Base-by-base conservation (phyloP, 441 rosid species). In the Eugenia klotzschiana region DNA sequence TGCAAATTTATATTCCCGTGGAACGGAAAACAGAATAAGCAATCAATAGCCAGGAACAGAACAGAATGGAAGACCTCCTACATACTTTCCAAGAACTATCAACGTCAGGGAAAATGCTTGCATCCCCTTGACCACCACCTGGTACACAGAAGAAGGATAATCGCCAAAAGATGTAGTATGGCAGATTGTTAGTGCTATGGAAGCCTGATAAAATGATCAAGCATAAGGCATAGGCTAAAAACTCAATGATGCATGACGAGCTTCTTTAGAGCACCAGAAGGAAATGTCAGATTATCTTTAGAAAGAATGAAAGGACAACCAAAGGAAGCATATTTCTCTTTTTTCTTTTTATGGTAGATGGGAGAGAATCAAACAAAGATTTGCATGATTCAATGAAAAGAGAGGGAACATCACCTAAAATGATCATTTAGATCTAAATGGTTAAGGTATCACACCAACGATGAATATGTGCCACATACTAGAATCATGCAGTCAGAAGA, bases 1-100 rank as follows among this genome's bases (percentile, higher is more conserved):
- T 10, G 29, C 77, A 64, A 64, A 64, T 33, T 64, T 64, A 64
- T 43, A 64, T 64, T 64, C 14, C n/a, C 46, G 15, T 29, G 51
- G 26, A 7, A 26, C 29, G 37, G 80, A 83, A 20, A 11, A 29
- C 82, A 51, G 41, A 69, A 54, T 20, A 64, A 20, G 46, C 53
- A 14, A 52, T 43, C 40, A 81, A 84, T 82, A 41, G 8, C 26
- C 51, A 72, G 82, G 74, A 57, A 54, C 26, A 80, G 40, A 52
- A 79, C 51, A 20, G 49, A 41, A 86, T 20, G 80, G 81, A 79
- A 85, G 4, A 58, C 15, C 46, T 83, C 80, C 80, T 18, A n/a
- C 92, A 15, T 93, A 96, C 98, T 84, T 93, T 96, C 98, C 98
- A 96, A 84, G 94, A 87, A 86, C 97, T 94, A 83, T 94, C 93